Evolutionary conservation across 345 rosid species (phyloP).

Genomic region (Gossypium australe): DNA sequence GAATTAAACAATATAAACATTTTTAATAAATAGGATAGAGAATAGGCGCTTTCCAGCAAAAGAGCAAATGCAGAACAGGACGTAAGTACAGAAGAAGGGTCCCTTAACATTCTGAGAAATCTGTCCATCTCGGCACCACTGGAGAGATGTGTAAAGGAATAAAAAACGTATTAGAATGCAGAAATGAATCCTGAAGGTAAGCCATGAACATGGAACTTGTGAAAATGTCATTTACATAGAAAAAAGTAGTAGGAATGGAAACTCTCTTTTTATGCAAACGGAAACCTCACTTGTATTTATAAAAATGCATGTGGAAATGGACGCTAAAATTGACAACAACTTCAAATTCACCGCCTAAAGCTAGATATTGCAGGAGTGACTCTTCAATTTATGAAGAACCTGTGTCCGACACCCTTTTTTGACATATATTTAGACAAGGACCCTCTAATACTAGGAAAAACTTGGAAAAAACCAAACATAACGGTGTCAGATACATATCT

Average conservation of each 20-base stretch:
- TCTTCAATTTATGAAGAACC: too few species aligned
- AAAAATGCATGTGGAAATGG: too few species aligned
- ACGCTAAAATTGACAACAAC: too few species aligned
- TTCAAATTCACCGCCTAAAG: neutral
- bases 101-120: slow-evolving; percentile 63
- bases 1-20: neutral
- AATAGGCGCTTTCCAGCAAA: slow-evolving; percentile 43
- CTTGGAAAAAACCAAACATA: too few species aligned
- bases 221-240: neutral
- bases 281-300: too few species aligned
- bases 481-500: too few species aligned
- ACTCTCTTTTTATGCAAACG: neutral
- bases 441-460: too few species aligned
- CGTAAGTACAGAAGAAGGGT: slow-evolving; percentile 53
- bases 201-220: neutral
- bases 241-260: neutral
- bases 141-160: neutral
- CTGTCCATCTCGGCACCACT: slow-evolving; percentile 87
- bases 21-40: neutral
- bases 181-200: neutral
- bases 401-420: too few species aligned
- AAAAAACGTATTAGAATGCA: neutral
- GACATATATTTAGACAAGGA: too few species aligned
- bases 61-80: slow-evolving; percentile 86
- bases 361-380: neutral